Conservation (phyloP, 1,284 basidiomycete species). For the Trichosporon ovoides region DNA sequence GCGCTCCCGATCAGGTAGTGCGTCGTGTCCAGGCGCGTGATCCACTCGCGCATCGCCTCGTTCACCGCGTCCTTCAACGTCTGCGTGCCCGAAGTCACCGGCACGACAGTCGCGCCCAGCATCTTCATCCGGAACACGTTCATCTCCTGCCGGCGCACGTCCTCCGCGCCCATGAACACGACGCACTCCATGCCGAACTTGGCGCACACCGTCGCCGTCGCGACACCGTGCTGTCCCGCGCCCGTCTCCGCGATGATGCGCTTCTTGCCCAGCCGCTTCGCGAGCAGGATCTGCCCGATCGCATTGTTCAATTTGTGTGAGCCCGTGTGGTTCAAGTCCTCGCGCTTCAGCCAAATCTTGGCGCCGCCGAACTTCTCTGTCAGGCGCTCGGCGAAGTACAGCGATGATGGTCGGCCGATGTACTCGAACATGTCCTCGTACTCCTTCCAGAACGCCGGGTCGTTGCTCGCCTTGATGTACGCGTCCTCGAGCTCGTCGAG, state of each 20-base stretch:
- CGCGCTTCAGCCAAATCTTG: conserved; percentile 87
- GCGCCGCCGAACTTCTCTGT: conserved; percentile 77
- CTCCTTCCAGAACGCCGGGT: conserved; percentile 91
- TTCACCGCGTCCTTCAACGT: conserved; percentile 98
- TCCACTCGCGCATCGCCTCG: conserved; percentile 97
- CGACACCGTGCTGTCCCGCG: conserved; percentile 97
- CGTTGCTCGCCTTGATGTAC: conserved; percentile 76
- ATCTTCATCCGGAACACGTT: conserved; percentile 98
- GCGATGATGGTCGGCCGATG: conserved; percentile 68
- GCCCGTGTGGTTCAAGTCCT: conserved; percentile 76
- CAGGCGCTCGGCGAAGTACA: conserved; percentile 67
- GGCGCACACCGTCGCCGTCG: conserved; percentile 95
- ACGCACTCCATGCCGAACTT: conserved; percentile 93
- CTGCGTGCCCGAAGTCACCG: conserved; percentile 88
- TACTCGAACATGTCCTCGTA: conserved; percentile 84
- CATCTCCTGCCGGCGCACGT: conserved; percentile 87
- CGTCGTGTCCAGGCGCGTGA: conserved; percentile 85
- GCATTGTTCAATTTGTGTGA: conserved; percentile 98
- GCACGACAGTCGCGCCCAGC: conserved; percentile 89
- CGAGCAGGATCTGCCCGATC: conserved; percentile 89
- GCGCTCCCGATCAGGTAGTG: conserved; percentile 97
- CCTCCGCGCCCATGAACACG: conserved; percentile 98
- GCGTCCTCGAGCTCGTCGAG: conserved; percentile 85
- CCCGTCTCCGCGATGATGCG: conserved; percentile 98
- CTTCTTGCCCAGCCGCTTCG: conserved; percentile 85